Evolutionary conservation across 163 green algal species (phyloP), one percentile per base, ranked within the genome.

Genomic region (Chloroidium sp.): DNA sequence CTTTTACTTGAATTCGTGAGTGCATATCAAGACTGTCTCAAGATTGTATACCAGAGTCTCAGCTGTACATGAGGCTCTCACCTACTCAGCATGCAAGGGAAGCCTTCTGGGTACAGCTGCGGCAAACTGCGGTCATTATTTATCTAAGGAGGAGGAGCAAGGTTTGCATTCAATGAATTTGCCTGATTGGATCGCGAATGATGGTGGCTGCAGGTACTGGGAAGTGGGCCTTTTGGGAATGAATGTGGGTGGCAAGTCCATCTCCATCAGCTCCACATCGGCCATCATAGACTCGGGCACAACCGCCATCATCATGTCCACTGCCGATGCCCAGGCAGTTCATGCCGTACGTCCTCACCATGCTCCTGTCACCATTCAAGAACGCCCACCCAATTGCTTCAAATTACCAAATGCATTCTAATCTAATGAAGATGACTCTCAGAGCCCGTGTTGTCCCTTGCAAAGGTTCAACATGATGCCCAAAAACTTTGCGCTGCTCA

Each of bases 241-340:
- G 67, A 62, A 3, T 2, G 69, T 84, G 36, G 76, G 67, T 6
- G 64, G n/a, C 59, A 59, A 1, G 1, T 14, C 59, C 59, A 64
- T 78, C 68, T 2, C 14, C 10, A 13, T 81, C 14, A 59, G 0
- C 2, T 67, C 80, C 2, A 80, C 6, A 13, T 59, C 8, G 6
- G 76, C 76, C 3, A 80, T 80, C 61, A 12, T 80, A 10, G 76
- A 80, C 57, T 80, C 76, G 4, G 76, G 76, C 2, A 80, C 76
- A 12, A 74, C 76, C 13, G 76, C 76, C 60, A 72, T 80, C 13
- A 10, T 80, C 8, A 57, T 80, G 61, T 74, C 61, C 4, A 58
- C 59, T 12, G 10, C 61, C 2, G 76, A 80, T 57, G 3, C 76
- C 69, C 36, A 36, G 36, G 36, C 36, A 36, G 36, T 36, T 36